Evolutionary conservation across 768 basidiomycete genomes (phyloP).

Genomic region (Pleurotus tuber-regium): DNA sequence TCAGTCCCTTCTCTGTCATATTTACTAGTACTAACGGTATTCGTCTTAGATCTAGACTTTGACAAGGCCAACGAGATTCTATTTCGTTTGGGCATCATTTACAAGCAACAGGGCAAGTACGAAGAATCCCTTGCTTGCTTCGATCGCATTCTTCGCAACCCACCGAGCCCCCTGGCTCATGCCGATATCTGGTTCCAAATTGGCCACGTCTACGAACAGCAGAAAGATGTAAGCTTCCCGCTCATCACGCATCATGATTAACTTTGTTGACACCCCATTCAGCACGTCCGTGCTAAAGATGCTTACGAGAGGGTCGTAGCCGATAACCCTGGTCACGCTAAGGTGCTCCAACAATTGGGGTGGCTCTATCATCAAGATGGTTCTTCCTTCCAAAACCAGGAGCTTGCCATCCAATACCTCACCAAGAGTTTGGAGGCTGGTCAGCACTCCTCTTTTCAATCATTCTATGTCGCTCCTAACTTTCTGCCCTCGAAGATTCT

Average conservation of each 20-base stretch:
- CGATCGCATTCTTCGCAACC: slow-evolving; percentile 93
- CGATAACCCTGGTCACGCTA: slow-evolving; percentile 93
- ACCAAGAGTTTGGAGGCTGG: slow-evolving; percentile 96
- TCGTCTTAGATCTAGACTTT: slow-evolving; percentile 67
- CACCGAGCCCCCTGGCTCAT: slow-evolving; percentile 92
- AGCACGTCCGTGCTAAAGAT: slow-evolving; percentile 90
- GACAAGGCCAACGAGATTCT: slow-evolving; percentile 99
- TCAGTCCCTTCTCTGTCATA: slow-evolving; percentile 35
- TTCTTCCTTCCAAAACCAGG: slow-evolving; percentile 94
- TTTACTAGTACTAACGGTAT: slow-evolving; percentile 17
- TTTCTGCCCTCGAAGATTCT: slow-evolving; percentile 55
- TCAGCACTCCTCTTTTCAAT: slow-evolving; percentile 32
- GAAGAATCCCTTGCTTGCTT: slow-evolving; percentile 87
- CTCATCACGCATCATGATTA: slow-evolving; percentile 3
- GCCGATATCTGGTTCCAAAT: slow-evolving; percentile 99
- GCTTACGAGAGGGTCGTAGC: slow-evolving; percentile 94
- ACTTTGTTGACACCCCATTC: too few species aligned
- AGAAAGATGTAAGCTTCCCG: slow-evolving; percentile 77
- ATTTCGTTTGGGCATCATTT: slow-evolving; percentile 97
- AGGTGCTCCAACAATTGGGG: slow-evolving; percentile 96
- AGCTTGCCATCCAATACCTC: slow-evolving; percentile 88
- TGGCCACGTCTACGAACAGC: slow-evolving; percentile 97
- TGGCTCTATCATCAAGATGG: slow-evolving; percentile 98
- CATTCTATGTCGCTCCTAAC: slow-evolving; percentile 10
- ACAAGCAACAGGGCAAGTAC: slow-evolving; percentile 98